phyloP scores from a whole-genome alignment of 257 asterid species.

The Vinca minor region DNA sequence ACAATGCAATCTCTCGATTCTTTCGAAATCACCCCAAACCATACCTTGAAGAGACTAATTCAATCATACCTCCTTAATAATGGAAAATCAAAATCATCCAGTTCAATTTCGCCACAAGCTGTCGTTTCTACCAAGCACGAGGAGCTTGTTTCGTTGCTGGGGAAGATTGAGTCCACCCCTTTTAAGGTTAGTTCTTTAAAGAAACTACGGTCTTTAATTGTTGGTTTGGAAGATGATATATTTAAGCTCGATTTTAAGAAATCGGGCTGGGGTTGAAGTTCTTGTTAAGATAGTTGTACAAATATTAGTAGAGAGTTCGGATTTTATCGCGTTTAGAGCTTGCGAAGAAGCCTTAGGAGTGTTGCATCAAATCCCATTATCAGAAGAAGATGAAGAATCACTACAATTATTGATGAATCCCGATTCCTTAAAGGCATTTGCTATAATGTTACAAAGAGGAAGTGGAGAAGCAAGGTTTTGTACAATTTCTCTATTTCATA shows the following conservation, averaged over 20 bases:
- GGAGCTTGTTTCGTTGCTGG: conserved; percentile 39
- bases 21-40: conserved; percentile 65
- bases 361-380: conserved; percentile 31
- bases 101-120: not conserved
- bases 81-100: conserved; percentile 18
- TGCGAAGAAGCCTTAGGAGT: conserved; percentile 75
- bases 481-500: conserved; percentile 41
- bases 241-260: conserved; percentile 41
- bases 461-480: conserved; percentile 60
- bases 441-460: conserved; percentile 60
- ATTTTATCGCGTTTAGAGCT: conserved; percentile 50
- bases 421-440: conserved; percentile 49
- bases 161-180: conserved; percentile 50
- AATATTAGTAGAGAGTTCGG: conserved; percentile 39
- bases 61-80: conserved; percentile 37
- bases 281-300: conserved; percentile 48
- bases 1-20: conserved; percentile 53
- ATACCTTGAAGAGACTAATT: conserved; percentile 61
- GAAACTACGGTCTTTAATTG: conserved; percentile 35
- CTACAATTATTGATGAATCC: conserved; percentile 37
- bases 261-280: conserved; percentile 53
- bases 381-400: conserved; percentile 29
- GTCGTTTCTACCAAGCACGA: conserved; percentile 24
- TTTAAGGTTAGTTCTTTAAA: conserved; percentile 57
- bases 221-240: conserved; percentile 31